Evolutionary conservation across 2,329 filamentous ascomycete species (phyloP), one percentile per base, ranked within the genome.

Genomic region (Pyrenophora tritici-repentis): DNA sequence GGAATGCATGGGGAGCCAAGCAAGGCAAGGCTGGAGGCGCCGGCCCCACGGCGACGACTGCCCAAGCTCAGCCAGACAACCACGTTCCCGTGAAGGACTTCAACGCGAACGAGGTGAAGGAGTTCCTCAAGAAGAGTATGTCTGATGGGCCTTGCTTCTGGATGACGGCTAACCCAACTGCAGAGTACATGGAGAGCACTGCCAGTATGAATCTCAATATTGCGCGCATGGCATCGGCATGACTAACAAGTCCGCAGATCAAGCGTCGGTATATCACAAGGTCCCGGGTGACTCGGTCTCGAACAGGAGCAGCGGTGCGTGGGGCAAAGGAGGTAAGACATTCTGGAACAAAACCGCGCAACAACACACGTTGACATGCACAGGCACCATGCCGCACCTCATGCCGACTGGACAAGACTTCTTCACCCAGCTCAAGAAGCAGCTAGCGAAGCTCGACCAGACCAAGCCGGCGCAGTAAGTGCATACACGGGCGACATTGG

Each of bases 381-480:
- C 59, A 73, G 71, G 70, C 42, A 70, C 65, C 49, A 71, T 70
- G 63, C 59, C 67, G 26, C 69, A 75, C 53, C 61, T 71, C n/a
- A 77, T 77, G 75, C 75, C 76, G 13, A 75, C 69, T 31, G 73
- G 74, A 24, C 74, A 77, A 56, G 70, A 75, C 53, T 79, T 79
- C 66, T 76, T 77, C 61, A 70, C 67, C 16, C 73, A 76, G 50
- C 69, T 79, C 40, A 74, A 74, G 58, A 78, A 78, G 73, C 75
- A 78, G 63, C 63, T 78, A 18, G 68, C 65, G 8, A 67, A 59
- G 26, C 61, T 77, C 42, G 74, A 78, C 53, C 70, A 74, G 49
- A 60, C 43, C 56, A 75, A 74, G 56, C 57, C 64, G 33, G 55
- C 66, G 50, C 66, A 67, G 48, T 55, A 42, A 42, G 45, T 47